Conservation (phyloP, 2,329 filamentous ascomycete genomes). For the Zelopaecilomyces penicillatus region DNA sequence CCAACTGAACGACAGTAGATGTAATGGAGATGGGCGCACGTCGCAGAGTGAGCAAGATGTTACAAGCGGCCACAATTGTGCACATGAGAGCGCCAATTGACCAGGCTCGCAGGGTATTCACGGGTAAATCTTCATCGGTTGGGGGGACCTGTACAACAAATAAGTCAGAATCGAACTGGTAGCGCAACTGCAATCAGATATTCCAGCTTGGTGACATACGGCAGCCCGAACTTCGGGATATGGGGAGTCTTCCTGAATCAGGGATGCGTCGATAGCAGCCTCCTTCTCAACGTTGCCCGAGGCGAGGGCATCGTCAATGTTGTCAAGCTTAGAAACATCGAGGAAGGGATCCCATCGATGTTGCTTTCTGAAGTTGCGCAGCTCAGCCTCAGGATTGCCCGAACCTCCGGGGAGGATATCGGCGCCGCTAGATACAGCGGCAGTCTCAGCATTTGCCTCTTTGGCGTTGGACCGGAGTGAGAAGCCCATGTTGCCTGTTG, state of each 20-base stretch:
- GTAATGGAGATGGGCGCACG: slow-evolving; percentile 43
- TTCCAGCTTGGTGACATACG: slow-evolving; percentile 7
- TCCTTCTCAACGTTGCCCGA: slow-evolving; percentile 37
- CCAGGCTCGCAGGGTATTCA: slow-evolving; percentile 54
- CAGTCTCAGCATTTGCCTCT: slow-evolving; percentile 4
- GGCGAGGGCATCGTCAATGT: slow-evolving; percentile 38
- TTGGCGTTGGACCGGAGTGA: slow-evolving; percentile 8
- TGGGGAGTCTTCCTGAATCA: slow-evolving; percentile 44
- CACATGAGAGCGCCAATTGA: slow-evolving; percentile 47
- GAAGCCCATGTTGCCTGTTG: slow-evolving; percentile 14
- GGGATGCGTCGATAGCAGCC: slow-evolving; percentile 35
- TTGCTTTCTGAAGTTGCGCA: slow-evolving; percentile 37
- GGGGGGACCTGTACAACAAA: slow-evolving; percentile 19
- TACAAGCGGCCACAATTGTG: slow-evolving; percentile 48
- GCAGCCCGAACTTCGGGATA: slow-evolving; percentile 20
- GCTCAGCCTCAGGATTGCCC: slow-evolving; percentile 17
- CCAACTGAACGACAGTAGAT: slow-evolving; percentile 46
- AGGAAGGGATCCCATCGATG: slow-evolving; percentile 52
- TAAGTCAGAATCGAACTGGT: background rate
- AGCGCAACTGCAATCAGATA: background rate
- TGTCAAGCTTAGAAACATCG: slow-evolving; percentile 42
- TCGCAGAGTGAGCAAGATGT: slow-evolving; percentile 43
- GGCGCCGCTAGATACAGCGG: slow-evolving; percentile 11
- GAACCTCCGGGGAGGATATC: slow-evolving; percentile 12
- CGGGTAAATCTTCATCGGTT: slow-evolving; percentile 44